phyloP scores from a whole-genome alignment of 1,284 basidiomycete genomes.

The Anthracocystis setariae region DNA sequence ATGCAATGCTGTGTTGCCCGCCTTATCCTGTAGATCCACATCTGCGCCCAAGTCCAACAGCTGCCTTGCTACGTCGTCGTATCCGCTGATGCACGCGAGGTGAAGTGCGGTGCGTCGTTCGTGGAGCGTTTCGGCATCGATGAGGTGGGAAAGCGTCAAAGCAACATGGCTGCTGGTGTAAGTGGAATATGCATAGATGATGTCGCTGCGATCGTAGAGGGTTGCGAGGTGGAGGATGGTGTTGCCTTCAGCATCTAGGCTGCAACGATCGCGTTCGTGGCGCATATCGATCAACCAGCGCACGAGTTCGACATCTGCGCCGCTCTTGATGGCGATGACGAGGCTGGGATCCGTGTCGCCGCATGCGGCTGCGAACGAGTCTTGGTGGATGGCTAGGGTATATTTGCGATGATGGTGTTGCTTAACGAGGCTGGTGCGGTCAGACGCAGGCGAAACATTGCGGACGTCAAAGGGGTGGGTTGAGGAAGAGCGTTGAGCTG shows the following conservation, averaged over 20 bases:
- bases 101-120: slow-evolving; percentile 84
- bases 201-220: slow-evolving; percentile 49
- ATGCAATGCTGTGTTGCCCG: slow-evolving; percentile 91
- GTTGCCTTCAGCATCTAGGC: slow-evolving; percentile 38
- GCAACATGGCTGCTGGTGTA: slow-evolving; percentile 31
- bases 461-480: slow-evolving; percentile 44
- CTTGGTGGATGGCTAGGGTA: slow-evolving; percentile 27
- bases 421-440: slow-evolving; percentile 7
- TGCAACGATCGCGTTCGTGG: slow-evolving; percentile 46
- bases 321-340: slow-evolving; percentile 51
- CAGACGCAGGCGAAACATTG: slow-evolving; percentile 24
- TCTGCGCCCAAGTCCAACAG: slow-evolving; percentile 88
- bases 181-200: slow-evolving; percentile 45
- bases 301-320: slow-evolving; percentile 51
- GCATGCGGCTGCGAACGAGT: slow-evolving; percentile 3
- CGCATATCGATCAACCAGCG: slow-evolving; percentile 63
- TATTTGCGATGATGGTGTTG: slow-evolving; percentile 40
- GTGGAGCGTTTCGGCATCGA: slow-evolving; percentile 31
- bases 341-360: slow-evolving; percentile 31
- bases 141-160: slow-evolving; percentile 22
- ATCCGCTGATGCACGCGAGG: slow-evolving; percentile 85
- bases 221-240: slow-evolving; percentile 53
- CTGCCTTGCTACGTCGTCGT: slow-evolving; percentile 87
- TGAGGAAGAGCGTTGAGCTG: slow-evolving; percentile 29
- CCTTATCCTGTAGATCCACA: slow-evolving; percentile 84